phyloP scores from a whole-genome alignment of 2,329 filamentous ascomycete genomes.

The Colletotrichum noveboracense region DNA sequence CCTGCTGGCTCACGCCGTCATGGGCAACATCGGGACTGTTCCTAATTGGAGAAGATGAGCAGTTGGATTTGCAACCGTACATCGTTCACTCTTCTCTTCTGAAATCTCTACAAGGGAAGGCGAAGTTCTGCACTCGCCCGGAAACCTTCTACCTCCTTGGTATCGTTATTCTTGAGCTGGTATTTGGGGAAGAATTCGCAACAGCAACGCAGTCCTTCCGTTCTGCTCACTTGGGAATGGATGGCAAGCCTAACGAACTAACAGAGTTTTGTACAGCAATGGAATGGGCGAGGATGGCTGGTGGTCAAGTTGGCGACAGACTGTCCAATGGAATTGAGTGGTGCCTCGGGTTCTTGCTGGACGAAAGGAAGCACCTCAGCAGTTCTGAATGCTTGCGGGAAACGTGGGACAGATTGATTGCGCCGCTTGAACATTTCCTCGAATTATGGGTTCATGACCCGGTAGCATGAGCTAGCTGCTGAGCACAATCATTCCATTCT shows the following conservation, averaged over 20 bases:
- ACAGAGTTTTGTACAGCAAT: neutral
- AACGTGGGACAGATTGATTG: neutral
- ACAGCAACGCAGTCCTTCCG: neutral
- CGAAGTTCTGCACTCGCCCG: too few relatives aligned
- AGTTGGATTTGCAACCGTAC: too few relatives aligned
- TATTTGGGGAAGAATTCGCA: neutral
- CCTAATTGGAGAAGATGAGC: rapidly evolving
- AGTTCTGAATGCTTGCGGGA: neutral
- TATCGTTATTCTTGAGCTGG: neutral
- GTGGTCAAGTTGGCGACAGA: neutral
- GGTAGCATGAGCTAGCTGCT: too few relatives aligned
- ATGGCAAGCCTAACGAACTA: neutral
- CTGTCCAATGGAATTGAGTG: neutral
- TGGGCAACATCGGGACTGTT: too few relatives aligned
- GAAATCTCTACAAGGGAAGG: too few relatives aligned
- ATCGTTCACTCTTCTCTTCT: too few relatives aligned
- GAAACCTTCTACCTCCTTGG: neutral
- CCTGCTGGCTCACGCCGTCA: too few relatives aligned
- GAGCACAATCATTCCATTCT: too few relatives aligned
- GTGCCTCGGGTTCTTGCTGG: neutral
- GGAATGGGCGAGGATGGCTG: neutral
- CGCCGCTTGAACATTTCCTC: neutral
- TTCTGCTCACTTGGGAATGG: neutral
- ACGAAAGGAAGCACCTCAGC: neutral
- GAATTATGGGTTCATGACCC: too few relatives aligned